A percentile compares a stretch with the other conserved stretches of the same genome.
Evolutionary conservation across 2,329 filamentous ascomycete genomes (phyloP).

Genomic region (Cadophora luteo-olivacea): DNA sequence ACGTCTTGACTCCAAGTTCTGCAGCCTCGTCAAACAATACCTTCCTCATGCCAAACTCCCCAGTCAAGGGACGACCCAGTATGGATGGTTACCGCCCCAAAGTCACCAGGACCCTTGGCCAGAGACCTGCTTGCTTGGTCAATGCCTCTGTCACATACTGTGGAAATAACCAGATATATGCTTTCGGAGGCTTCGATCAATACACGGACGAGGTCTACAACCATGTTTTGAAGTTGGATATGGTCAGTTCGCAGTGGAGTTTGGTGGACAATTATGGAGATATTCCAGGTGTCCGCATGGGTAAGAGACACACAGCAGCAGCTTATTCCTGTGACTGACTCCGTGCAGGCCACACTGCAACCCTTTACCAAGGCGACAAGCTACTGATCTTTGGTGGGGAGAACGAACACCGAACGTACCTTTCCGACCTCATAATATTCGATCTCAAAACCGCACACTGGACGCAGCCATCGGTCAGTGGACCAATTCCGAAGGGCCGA

Average conservation of each 20-base stretch:
- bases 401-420: conserved; percentile 94
- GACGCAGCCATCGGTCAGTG: conserved; percentile 88
- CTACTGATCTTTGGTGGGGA: conserved; percentile 97
- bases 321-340: not conserved
- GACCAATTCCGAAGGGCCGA: conserved; percentile 85
- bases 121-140: conserved; percentile 90
- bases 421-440: conserved; percentile 95
- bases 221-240: conserved; percentile 88
- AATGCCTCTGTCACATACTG: conserved; percentile 99
- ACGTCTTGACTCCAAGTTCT: conserved; percentile 51
- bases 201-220: conserved; percentile 99
- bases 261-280: conserved; percentile 98
- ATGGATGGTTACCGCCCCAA: conserved; percentile 83
- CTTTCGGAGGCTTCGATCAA: conserved; percentile 97
- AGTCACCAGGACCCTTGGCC: conserved; percentile 78
- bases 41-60: conserved; percentile 90
- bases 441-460: conserved; percentile 93
- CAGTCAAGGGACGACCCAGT: conserved; percentile 68
- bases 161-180: conserved; percentile 96
- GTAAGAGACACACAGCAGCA: conserved; percentile 53
- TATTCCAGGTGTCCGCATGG: conserved; percentile 96
- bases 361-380: conserved; percentile 91
- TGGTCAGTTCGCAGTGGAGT: conserved; percentile 89
- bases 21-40: conserved; percentile 72
- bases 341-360: conserved; percentile 85